Evolutionary conservation across 2,329 filamentous ascomycete genomes (phyloP).

Genomic region (Cordyceps militaris): DNA sequence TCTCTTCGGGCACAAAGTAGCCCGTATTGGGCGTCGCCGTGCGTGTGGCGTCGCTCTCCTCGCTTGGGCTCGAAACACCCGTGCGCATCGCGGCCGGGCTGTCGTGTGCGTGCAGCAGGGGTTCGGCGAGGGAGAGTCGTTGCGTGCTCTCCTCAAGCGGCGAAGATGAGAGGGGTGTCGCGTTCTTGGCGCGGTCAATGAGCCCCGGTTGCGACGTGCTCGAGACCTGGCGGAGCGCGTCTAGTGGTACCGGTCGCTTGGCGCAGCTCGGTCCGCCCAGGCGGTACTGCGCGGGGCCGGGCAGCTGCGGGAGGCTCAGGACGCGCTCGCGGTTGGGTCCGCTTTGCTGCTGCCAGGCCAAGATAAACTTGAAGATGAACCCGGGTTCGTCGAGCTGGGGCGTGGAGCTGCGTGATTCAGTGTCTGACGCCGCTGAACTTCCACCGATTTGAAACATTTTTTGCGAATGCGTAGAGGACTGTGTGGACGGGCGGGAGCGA

Average conservation of each 20-base stretch:
- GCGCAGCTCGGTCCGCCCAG: constrained; percentile 32
- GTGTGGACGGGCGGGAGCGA: constrained; percentile 25
- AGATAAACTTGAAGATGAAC: constrained; percentile 68
- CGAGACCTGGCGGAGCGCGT: constrained; percentile 34
- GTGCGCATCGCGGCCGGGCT: constrained; percentile 17
- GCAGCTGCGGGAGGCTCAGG: constrained; percentile 62
- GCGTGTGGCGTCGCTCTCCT: constrained; percentile 15
- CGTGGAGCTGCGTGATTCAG: constrained; percentile 47
- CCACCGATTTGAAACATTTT: constrained; percentile 27
- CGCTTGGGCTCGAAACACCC: constrained; percentile 17
- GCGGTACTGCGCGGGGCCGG: constrained; percentile 60
- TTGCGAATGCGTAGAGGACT: constrained; percentile 26
- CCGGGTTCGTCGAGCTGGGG: constrained; percentile 48
- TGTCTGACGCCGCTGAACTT: constrained; percentile 37
- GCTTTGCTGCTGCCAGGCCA: constrained; percentile 55
- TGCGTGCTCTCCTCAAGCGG: constrained; percentile 24
- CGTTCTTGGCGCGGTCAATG: constrained; percentile 29
- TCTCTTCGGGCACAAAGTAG: constrained; percentile 13
- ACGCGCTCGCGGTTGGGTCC: constrained; percentile 53
- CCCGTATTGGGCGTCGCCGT: constrained; percentile 10
- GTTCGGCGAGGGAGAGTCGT: constrained; percentile 15
- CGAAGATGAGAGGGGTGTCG: constrained; percentile 29
- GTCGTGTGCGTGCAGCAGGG: constrained; percentile 14
- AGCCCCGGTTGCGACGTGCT: constrained; percentile 23
- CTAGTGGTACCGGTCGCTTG: constrained; percentile 26